Base-by-base conservation (phyloP, 805 yeast species). In the Candida andamanensis region DNA sequence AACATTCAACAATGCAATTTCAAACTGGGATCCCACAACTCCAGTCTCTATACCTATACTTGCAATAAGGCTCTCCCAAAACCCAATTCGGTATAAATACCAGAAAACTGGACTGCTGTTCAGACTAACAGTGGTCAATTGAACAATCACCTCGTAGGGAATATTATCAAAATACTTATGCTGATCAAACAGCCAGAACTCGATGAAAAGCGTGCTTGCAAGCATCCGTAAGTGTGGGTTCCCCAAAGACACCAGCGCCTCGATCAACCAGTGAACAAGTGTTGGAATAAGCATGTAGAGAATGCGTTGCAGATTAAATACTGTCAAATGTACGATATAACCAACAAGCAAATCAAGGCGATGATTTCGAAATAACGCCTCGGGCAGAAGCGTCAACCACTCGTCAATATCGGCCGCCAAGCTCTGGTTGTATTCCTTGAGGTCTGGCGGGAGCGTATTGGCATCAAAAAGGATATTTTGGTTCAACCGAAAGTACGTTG, bases 331-430 rank as follows among this genome's bases (percentile, higher is more conserved):
- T 4, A 58, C 26, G 10, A 63, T 29, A 36, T 64, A 64, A 2
- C 69, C 69, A 3, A 54, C 24, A 10, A 62, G 34, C 7, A 63
- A 36, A 15, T 52, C 55, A 12, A 30, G 26, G 16, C 54, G 46
- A 36, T 59, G 47, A 0, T 33, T 15, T 5, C 29, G 27, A n/a
- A 46, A 43, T 7, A 60, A 37, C 8, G 45, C 19, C 9, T 27
- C 22, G 1, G 67, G 67, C 21, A 60, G 62, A 41, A 58, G 41
- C 18, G 42, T 51, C 7, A 64, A 47, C 68, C 68, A 63, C 9
- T 40, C 45, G 33, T 61, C 67, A 2, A 63, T 52, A 29, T 60
- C 67, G 25, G 59, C 59, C 8, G 47, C 36, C 15, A 63, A 45
- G 11, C 45, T 41, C 4, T 44, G 40, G 19, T 50, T 47, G 35